These are phyloP conservation scores for Comarum palustre DNA, from an alignment of 306 rosid species.

Conservation along the genomic window DNA sequence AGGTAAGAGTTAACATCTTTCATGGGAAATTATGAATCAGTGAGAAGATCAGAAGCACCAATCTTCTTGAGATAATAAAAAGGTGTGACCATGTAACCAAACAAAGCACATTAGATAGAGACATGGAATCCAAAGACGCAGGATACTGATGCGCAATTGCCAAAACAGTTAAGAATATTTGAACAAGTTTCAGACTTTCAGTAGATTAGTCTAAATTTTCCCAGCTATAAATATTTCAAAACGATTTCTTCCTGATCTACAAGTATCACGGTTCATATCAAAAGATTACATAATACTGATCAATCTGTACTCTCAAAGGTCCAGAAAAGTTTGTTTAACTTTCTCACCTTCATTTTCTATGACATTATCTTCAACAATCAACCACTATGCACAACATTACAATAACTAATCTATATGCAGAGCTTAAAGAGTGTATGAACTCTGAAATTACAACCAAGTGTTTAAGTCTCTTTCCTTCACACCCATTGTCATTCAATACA, in stretches of 20 bases:
- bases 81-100: not conserved
- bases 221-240: not conserved
- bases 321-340: not conserved
- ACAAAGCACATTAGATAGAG: not conserved
- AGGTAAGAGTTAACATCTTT: not conserved
- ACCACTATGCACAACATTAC: not conserved
- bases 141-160: not conserved
- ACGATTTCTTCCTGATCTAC: not conserved
- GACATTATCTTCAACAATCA: not conserved
- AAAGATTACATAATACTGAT: not conserved
- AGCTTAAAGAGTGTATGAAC: not conserved
- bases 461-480: too few species aligned
- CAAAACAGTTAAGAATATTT: not conserved
- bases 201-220: not conserved
- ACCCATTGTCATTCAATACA: not conserved
- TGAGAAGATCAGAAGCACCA: not conserved
- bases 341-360: not conserved
- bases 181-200: not conserved
- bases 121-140: not conserved
- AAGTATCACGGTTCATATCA: not conserved
- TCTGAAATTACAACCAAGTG: not conserved
- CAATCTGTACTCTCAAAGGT: not conserved
- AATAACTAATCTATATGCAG: not conserved
- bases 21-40: not conserved
- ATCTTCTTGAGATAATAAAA: not conserved